Base-by-base conservation (phyloP, 176 grass and related monocot genomes). In the Bromus sterilis region DNA sequence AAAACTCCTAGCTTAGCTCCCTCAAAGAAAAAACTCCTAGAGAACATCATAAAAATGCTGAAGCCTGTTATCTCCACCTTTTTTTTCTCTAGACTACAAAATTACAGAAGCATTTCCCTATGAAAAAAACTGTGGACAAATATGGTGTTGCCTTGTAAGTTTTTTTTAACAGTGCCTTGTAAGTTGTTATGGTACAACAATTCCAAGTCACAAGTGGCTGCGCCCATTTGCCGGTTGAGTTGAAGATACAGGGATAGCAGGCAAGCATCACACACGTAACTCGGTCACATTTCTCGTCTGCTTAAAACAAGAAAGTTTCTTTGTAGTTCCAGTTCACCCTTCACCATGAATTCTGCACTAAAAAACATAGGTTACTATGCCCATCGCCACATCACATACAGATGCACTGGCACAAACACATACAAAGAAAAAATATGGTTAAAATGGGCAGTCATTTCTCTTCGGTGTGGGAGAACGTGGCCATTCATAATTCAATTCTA, bases 301-400 rank as follows among this genome's bases (percentile, higher is more conserved):
- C 63, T 76, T 66, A 48, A 18, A 57, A 12, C 59, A 35, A 72
- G 9, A 23, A 57, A 81, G 62, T 67, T 81, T 9, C 35, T 36
- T 26, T 31, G 4, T 35, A 66, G 31, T 40, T 66, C 23, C 62
- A 39, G 31, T 51, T 70, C 53, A 61, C 68, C 41, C 7, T 53
- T 77, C 86, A 59, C 34, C 68, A 20, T 49, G 28, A 66, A 46
- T 29, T 34, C 87, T 80, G 67, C 25, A 70, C 10, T 51, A 40
- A 40, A 71, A n/a, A 1, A 59, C 34, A 53, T 26, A 55, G 30
- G n/a, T 25, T 53, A 69, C 12, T 48, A 33, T 46, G 59, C 20
- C 46, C n/a, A 67, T 68, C 32, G 14, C 20, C 20, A 32, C n/a
- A 67, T 68, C 32, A 23, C 20, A 29, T 75, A 55, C 32, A 75